Evolutionary conservation across 148 eudicot genomes (phyloP).

Genomic region (Rhododendron griersonianum): DNA sequence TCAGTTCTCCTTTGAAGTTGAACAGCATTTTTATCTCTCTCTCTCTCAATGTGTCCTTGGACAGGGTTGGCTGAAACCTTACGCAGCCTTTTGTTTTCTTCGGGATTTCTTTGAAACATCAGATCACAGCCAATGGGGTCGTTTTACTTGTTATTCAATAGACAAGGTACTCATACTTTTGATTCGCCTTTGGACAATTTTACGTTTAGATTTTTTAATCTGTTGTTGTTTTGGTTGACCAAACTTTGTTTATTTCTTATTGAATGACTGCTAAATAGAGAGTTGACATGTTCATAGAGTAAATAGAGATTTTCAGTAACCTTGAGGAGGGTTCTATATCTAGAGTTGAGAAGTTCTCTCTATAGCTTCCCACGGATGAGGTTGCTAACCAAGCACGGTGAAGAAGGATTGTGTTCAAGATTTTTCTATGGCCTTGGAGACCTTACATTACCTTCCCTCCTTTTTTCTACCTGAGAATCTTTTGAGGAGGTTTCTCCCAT

Average conservation of each 20-base stretch:
- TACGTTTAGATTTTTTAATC: background rate
- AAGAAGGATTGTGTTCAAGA: background rate
- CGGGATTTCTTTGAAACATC: conserved; percentile 96
- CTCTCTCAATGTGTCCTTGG: conserved; percentile 5
- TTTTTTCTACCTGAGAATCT: background rate
- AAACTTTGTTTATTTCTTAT: background rate
- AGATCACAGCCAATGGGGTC: conserved; percentile 98
- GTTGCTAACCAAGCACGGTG: background rate
- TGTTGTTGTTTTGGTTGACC: background rate
- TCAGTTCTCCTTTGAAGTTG: background rate
- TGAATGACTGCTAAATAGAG: background rate
- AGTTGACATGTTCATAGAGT: background rate
- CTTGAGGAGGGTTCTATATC: background rate
- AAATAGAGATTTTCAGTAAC: background rate
- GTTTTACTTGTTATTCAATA: conserved; percentile 61
- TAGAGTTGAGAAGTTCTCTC: background rate
- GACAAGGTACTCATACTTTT: conserved; percentile 51
- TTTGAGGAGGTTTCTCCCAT: background rate
- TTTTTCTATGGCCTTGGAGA: background rate
- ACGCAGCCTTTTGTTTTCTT: conserved; percentile 92
- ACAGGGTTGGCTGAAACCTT: conserved; percentile 95
- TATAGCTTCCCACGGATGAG: background rate
- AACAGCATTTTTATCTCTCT: background rate
- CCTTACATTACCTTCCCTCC: background rate
- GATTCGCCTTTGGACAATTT: background rate